A percentile compares a stretch with the other conserved stretches of the same genome.
Evolutionary conservation across 352 stramenopile genomes (phyloP).

Genomic region (Phytopythium oedochilum): DNA sequence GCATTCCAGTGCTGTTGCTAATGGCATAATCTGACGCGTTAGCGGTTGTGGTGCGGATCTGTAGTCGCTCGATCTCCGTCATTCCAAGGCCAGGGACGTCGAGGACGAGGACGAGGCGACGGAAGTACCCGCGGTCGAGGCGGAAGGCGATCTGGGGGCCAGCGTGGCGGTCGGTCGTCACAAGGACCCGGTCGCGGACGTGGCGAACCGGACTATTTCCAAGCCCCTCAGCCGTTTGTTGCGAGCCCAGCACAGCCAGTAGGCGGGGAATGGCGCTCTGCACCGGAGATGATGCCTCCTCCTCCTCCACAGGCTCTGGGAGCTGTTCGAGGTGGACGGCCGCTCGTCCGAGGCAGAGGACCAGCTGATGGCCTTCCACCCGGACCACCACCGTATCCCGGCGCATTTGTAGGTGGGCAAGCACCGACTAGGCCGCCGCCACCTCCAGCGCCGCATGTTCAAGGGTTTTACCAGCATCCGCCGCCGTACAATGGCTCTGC

Average conservation of each 20-base stretch:
- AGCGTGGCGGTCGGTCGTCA: constrained; percentile 27
- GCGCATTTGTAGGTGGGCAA: not conserved
- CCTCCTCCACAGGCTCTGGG: not conserved
- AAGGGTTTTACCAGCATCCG: not conserved
- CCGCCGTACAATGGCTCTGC: not conserved
- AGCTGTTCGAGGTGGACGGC: not conserved
- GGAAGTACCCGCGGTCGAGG: constrained; percentile 14
- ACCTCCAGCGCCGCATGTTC: not conserved
- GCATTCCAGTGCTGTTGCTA: not conserved
- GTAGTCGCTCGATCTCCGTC: not conserved
- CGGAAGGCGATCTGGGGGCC: constrained; percentile 12
- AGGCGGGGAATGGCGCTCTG: not conserved
- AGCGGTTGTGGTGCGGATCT: too few relatives aligned
- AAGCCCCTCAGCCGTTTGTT: not conserved
- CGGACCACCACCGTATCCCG: not conserved
- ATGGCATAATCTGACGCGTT: not conserved
- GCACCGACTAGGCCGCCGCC: not conserved
- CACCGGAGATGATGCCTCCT: not conserved
- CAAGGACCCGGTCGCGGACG: constrained; percentile 19
- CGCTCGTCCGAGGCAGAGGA: not conserved
- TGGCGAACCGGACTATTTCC: not conserved
- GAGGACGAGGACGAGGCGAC: constrained; percentile 21
- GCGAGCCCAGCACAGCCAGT: not conserved
- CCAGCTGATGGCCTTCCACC: not conserved
- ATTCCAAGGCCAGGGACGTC: constrained; percentile 7